phyloP scores from a whole-genome alignment of 345 rosid genomes.

The Theobroma cacao region DNA sequence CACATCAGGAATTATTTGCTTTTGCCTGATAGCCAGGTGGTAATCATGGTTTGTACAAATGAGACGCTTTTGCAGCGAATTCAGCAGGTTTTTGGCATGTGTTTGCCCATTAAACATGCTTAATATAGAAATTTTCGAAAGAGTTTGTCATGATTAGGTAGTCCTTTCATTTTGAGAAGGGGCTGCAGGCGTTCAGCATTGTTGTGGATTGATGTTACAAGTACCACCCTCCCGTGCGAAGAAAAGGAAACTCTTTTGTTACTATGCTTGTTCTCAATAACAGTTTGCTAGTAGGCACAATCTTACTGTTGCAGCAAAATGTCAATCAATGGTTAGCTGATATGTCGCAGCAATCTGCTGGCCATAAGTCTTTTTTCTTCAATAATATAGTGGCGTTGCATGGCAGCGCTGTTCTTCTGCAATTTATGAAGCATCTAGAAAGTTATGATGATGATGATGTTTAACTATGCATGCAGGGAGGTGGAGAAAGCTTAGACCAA shows the following conservation, averaged over 20 bases:
- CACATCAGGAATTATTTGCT: too few relatives aligned
- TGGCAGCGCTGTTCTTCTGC: neutral
- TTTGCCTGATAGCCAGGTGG: neutral
- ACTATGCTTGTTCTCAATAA: neutral
- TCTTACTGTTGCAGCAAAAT: neutral
- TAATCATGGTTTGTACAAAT: neutral
- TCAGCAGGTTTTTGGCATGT: neutral
- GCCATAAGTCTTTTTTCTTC: neutral
- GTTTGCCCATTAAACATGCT: neutral
- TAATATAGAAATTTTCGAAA: too few relatives aligned
- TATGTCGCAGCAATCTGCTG: neutral
- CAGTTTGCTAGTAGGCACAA: neutral
- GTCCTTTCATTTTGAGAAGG: too few relatives aligned
- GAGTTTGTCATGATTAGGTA: too few relatives aligned
- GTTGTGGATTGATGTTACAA: neutral
- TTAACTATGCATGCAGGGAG: constrained; percentile 49
- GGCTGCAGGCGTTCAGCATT: neutral
- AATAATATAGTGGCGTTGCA: neutral
- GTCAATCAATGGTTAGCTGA: neutral
- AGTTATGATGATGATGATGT: neutral
- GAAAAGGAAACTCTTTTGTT: neutral
- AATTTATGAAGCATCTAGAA: neutral
- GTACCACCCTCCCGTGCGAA: neutral
- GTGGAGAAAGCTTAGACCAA: constrained; percentile 81
- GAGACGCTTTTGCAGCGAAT: neutral